Evolutionary conservation across 306 rosid species (phyloP), one percentile per base, ranked within the genome.

Genomic region (Vachellia collinsii): DNA sequence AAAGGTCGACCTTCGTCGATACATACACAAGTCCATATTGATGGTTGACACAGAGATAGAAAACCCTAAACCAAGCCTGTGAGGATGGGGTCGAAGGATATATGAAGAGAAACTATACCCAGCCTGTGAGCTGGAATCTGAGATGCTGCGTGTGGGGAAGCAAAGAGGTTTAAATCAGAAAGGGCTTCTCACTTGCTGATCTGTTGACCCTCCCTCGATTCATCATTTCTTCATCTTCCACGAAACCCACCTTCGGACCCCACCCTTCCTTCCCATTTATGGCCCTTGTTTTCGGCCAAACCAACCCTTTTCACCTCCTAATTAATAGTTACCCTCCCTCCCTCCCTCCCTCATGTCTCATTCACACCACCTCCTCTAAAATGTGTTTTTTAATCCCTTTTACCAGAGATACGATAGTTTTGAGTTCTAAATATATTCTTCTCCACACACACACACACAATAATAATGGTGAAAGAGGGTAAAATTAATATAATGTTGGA

Each of bases 101-200:
- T 50, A 5, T 13, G 56, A 16, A 16, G 25, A 12, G 10, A 46
- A 47, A 14, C 4, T 29, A 29, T 29, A 29, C 34, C 34, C 34
- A 29, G 34, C 4, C 16, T 76, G 47, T 37, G 1, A 6, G 58
- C 58, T 51, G 58, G n/a, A 62, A 62, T 25, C 37, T 61, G n/a
- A 62, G 29, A 69, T 68, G 79, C 73, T 73, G 87, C 44, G 42
- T 44, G 83, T 47, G 66, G 78, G 39, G 85, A 70, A 86, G 85
- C 82, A 79, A 58, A 42, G 72, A 5, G 51, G 23, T 38, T 19
- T 43, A 73, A 61, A 72, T 58, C 65, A 58, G 22, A 22, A 48
- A 72, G 79, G 56, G 42, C 34, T 69, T 82, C 70, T 59, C 53
- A 39, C 61, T 71, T 79, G 68, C 68, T 62, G 29, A 25, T 29